Percentiles rank a stretch among this genome's conserved stretches.
These are phyloP conservation scores for Triticum aestivum DNA, from an alignment of 176 grass and related monocot species.

Conservation along the genomic window IWGSC_CS_RefSeq_v2.1 NC_057803.1:630271070-630271569, in stretches of 20 bases:
- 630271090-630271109: neutral
- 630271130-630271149: neutral
- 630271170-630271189: conserved; percentile 37
- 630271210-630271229: conserved; percentile 61
- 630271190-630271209: conserved; percentile 40
- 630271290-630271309: conserved; percentile 76
- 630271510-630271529: conserved; percentile 45
- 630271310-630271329: conserved; percentile 68
- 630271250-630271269: conserved; percentile 77
- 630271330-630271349: conserved; percentile 39
- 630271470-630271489: conserved; percentile 45
- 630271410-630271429: conserved; percentile 83
- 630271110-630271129: neutral
- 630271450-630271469: conserved; percentile 57
- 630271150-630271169: neutral
- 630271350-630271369: conserved; percentile 54
- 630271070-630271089: no score
- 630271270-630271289: conserved; percentile 59
- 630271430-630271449: conserved; percentile 64
- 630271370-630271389: conserved; percentile 47
- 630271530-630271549: conserved; percentile 32
- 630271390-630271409: conserved; percentile 77
- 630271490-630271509: conserved; percentile 26
- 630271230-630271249: conserved; percentile 68
- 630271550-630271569: conserved; percentile 49